These are phyloP conservation scores for baker's yeast (Saccharomyces cerevisiae) DNA, from an alignment of 805 yeast genomes.

Conservation along the genomic window DNA sequence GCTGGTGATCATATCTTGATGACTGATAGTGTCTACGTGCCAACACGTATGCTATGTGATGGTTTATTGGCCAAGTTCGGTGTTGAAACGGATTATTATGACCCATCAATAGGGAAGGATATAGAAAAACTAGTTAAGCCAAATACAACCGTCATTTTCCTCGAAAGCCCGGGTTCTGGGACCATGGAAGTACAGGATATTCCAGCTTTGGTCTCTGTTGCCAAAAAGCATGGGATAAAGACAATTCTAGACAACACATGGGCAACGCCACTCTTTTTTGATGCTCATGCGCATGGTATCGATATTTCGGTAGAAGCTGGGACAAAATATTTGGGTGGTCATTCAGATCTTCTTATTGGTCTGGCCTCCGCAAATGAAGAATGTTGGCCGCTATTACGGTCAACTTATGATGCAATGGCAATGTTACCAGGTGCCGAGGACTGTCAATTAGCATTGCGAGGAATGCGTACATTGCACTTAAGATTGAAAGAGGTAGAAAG, in stretches of 20 bases:
- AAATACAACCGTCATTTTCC: constrained; percentile 6
- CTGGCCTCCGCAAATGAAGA: constrained; percentile 5
- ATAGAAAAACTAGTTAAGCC: constrained; percentile 7
- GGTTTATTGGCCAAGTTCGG: constrained; percentile 4
- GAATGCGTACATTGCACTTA: constrained; percentile 7
- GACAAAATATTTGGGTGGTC: constrained; percentile 12
- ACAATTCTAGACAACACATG: constrained; percentile 11
- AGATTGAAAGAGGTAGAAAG: constrained; percentile 3
- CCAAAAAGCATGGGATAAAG: constrained; percentile 6
- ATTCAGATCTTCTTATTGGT: constrained; percentile 11
- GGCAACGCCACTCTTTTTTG: constrained; percentile 12
- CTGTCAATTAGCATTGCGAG: constrained; percentile 7
- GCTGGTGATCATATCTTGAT: constrained; percentile 10
- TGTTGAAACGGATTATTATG: constrained; percentile 7
- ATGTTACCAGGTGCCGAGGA: constrained; percentile 10
- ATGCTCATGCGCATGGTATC: constrained; percentile 7
- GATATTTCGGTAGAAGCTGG: constrained; percentile 11
- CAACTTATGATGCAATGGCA: constrained; percentile 5
- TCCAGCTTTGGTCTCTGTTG: constrained; percentile 6
- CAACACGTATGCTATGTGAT: constrained; percentile 7
- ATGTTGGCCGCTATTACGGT: constrained; percentile 5
- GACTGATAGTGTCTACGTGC: constrained; percentile 8
- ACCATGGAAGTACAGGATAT: constrained; percentile 11
- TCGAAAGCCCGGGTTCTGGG: constrained; percentile 11
- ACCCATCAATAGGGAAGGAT: constrained; percentile 7